Evolutionary conservation across 108 stramenopile species (phyloP).

Genomic region (Pseudonitzschia pungens): DNA sequence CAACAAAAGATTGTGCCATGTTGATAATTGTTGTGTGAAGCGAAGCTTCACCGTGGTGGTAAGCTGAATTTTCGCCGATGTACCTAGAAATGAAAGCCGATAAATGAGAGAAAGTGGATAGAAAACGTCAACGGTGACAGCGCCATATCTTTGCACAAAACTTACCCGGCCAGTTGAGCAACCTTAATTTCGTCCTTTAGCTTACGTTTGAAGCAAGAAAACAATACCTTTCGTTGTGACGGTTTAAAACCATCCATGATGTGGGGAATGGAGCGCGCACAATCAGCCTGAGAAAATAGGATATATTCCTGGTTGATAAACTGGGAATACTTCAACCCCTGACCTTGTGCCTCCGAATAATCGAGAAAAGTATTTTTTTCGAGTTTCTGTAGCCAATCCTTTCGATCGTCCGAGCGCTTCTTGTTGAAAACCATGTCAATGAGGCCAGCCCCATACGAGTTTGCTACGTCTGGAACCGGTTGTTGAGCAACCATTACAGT

Average conservation of each 20-base stretch:
- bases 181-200: conserved; percentile 98
- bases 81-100: conserved; percentile 47
- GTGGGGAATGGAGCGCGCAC: conserved; percentile 90
- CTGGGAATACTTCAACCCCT: conserved; percentile 82
- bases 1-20: conserved; percentile 97
- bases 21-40: conserved; percentile 93
- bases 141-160: too few species aligned
- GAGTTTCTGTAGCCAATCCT: conserved; percentile 80
- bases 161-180: conserved; percentile 62
- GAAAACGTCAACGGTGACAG: conserved; percentile 45
- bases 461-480: conserved; percentile 6
- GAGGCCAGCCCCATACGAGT: conserved; percentile 68
- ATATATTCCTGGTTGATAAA: conserved; percentile 98
- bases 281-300: conserved; percentile 95
- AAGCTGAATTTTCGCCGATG: conserved; percentile 95
- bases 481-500: neutral
- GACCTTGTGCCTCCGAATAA: conserved; percentile 64
- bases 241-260: conserved; percentile 98
- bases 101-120: conserved; percentile 49
- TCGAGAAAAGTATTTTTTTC: conserved; percentile 88
- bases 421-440: conserved; percentile 99
- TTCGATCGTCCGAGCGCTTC: conserved; percentile 92
- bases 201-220: conserved; percentile 98
- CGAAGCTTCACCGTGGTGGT: conserved; percentile 98
- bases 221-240: conserved; percentile 98